These are phyloP conservation scores for Pyrrhoderma noxium DNA, from an alignment of 1,284 basidiomycete species.

Conservation along the genomic window DNA sequence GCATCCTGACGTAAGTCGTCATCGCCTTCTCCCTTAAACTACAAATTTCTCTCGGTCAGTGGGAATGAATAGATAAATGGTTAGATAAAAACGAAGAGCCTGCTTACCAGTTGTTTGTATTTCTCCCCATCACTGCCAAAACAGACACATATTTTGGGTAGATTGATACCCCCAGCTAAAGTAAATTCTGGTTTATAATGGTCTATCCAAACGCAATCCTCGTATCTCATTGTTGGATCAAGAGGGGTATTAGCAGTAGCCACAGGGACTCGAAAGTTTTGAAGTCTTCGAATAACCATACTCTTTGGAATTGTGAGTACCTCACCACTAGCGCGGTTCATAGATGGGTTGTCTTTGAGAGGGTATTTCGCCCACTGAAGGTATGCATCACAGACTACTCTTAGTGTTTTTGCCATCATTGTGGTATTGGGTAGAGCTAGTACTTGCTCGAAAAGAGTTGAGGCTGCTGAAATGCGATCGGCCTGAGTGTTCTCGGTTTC, in stretches of 20 bases:
- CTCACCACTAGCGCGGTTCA: constrained; percentile 22
- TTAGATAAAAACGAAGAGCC: constrained; percentile 13
- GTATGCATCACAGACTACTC: constrained; percentile 64
- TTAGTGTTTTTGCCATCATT: constrained; percentile 50
- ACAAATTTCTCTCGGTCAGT: constrained; percentile 11
- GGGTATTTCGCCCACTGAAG: constrained; percentile 74
- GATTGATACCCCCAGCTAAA: constrained; percentile 73
- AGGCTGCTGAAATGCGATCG: constrained; percentile 63
- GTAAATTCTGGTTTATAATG: constrained; percentile 55
- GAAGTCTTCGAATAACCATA: constrained; percentile 41
- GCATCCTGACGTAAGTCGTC: constrained; percentile 96
- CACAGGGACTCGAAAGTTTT: constrained; percentile 68
- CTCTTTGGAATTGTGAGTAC: constrained; percentile 34
- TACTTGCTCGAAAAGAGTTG: constrained; percentile 58
- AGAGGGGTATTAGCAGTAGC: constrained; percentile 68
- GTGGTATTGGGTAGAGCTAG: constrained; percentile 34
- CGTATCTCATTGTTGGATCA: constrained; percentile 66
- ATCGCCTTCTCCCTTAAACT: constrained; percentile 89
- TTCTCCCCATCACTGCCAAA: constrained; percentile 58
- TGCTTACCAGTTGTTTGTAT: constrained; percentile 77
- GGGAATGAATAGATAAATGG: not conserved
- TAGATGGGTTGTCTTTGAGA: constrained; percentile 32
- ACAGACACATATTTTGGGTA: constrained; percentile 79
- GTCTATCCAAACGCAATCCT: constrained; percentile 57
- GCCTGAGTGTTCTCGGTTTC: constrained; percentile 34